Base-by-base conservation (phyloP, 2,329 filamentous ascomycete species). In the Pseudogymnoascus sp. region DNA sequence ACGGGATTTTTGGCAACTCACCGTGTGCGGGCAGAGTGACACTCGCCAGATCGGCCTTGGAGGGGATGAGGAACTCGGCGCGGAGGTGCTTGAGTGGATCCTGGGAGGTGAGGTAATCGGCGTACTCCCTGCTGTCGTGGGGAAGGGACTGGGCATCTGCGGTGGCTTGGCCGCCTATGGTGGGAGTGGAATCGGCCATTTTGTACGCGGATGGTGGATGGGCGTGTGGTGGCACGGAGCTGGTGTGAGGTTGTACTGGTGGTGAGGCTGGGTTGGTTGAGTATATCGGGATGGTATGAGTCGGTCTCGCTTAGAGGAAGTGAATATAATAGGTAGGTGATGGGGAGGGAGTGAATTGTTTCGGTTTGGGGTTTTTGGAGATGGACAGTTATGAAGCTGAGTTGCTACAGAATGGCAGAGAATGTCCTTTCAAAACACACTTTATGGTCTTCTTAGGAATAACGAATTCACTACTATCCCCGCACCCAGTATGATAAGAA, bases 51-150 rank as follows among this genome's bases (percentile, higher is more conserved):
- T 92, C 89, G 5, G 77, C 79, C 72, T 86, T 90, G 8, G 88
- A 88, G 0, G 92, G 92, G 46, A 96, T 86, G 61, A 88, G 80
- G 73, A 95, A 96, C 69, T 93, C 83, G 16, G 84, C 76, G 22
- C 90, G 84, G 60, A 90, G 79, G 64, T 81, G 77, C 24, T 76
- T 75, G 35, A 91, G 75, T n/a, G 79, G 74, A 71, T 91, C 88
- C 68, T 84, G 77, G 0, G 76, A 74, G 73, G 91, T 88, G 10
- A 90, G 78, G 61, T 66, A 65, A 60, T 67, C 64, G 59, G 71
- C 71, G 70, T 72, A 68, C 50, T 70, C 71, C 71, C 43, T 28
- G 43, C 43, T 50, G 24, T 31, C 24, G 14, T n/a, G 24, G 43
- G 43, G 40, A 6, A 43, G 40, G 37, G 37, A 40, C 2, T n/a